These are phyloP conservation scores for Wallacemonas sp. DNA, from an alignment of 208 protist species.

Conservation along the genomic window DNA sequence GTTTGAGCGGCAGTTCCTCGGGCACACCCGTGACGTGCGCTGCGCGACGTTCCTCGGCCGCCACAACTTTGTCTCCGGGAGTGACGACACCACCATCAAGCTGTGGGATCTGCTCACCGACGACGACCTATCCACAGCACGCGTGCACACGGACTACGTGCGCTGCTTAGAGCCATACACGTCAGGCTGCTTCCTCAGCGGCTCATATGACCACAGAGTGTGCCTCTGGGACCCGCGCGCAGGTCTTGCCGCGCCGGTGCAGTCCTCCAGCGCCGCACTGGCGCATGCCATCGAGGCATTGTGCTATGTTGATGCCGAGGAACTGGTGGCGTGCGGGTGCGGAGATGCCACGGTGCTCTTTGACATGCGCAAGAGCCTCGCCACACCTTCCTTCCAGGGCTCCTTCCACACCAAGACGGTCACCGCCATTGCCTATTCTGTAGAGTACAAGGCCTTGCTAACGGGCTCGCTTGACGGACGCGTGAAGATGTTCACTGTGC, in stretches of 20 bases:
- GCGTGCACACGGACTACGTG: conserved; percentile 86
- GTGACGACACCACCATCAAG: conserved; percentile 83
- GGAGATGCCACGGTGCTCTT: conserved; percentile 71
- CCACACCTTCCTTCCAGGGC: conserved; percentile 39
- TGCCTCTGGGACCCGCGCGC: conserved; percentile 82
- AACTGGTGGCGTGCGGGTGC: conserved; percentile 45
- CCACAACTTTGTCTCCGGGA: conserved; percentile 81
- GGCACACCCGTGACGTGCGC: conserved; percentile 80
- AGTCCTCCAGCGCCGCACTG: conserved; percentile 33
- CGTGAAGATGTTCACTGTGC: conserved; percentile 81
- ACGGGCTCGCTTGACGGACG: conserved; percentile 75
- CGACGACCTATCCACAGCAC: conserved; percentile 47
- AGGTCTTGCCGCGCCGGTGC: conserved; percentile 51
- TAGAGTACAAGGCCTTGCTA: conserved; percentile 61
- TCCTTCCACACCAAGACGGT: conserved; percentile 87
- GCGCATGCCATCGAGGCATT: conserved; percentile 60
- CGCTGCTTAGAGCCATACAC: conserved; percentile 64
- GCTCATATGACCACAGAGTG: conserved; percentile 85
- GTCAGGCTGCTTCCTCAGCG: conserved; percentile 71
- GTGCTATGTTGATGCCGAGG: conserved; percentile 35
- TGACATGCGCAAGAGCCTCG: conserved; percentile 71
- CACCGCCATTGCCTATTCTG: conserved; percentile 61
- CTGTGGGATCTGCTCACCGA: conserved; percentile 83
- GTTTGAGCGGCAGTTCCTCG: conserved; percentile 82
- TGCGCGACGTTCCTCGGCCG: conserved; percentile 66